Evolutionary conservation across 305 asterid species (phyloP).

Genomic region (Galium porrigens): DNA sequence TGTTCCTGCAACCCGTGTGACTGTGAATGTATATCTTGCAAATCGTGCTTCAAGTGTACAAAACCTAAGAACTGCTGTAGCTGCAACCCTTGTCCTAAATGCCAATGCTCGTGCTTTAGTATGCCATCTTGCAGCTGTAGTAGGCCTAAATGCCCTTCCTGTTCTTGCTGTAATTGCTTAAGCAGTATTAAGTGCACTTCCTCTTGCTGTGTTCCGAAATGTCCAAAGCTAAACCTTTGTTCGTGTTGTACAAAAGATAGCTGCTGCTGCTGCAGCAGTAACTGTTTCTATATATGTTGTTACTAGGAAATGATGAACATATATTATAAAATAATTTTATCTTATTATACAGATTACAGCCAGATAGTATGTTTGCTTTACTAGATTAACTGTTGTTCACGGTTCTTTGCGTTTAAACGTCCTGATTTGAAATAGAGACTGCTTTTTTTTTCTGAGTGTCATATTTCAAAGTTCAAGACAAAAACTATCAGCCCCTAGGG

Average conservation of each 20-base stretch:
- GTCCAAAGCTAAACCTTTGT: conserved; percentile 32
- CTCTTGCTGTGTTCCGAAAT: conserved; percentile 27
- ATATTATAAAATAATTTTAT: conserved; percentile 6
- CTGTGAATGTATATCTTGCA: conserved; percentile 26
- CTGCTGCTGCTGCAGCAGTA: conserved; percentile 17
- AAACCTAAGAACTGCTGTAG: conserved; percentile 33
- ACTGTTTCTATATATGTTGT: conserved; percentile 33
- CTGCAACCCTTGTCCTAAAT: conserved; percentile 20
- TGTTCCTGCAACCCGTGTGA: conserved; percentile 25
- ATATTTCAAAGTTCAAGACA: too few relatives aligned
- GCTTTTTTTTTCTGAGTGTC: not conserved
- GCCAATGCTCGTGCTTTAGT: conserved; percentile 12
- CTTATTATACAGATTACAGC: not conserved
- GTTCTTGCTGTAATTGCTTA: conserved; percentile 28
- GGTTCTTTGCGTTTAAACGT: not conserved
- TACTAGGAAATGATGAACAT: conserved; percentile 21
- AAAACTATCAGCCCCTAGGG: too few relatives aligned
- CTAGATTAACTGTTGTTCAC: not conserved
- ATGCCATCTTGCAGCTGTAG: conserved; percentile 28
- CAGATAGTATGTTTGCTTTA: not conserved
- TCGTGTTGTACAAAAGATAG: conserved; percentile 34
- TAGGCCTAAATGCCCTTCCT: conserved; percentile 28
- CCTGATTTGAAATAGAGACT: not conserved
- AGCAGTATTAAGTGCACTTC: conserved; percentile 27
- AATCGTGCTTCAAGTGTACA: conserved; percentile 23